phyloP scores from a whole-genome alignment of 2,329 filamentous ascomycete genomes.

The Colletotrichum echinochloae region DNA sequence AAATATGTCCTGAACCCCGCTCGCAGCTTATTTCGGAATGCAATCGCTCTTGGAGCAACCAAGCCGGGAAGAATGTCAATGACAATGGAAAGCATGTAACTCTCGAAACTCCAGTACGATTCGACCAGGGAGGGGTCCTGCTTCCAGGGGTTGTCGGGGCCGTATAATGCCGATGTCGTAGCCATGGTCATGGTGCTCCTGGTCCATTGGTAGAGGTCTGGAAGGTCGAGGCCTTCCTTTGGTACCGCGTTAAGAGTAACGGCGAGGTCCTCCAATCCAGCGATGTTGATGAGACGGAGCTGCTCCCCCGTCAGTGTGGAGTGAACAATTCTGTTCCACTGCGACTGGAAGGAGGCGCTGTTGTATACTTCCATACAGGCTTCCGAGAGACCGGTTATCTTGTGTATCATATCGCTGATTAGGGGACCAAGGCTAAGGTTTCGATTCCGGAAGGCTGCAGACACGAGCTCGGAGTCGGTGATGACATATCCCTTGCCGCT shows the following conservation, averaged over 20 bases:
- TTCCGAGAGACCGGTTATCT: conserved; percentile 47
- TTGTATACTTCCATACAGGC: conserved; percentile 45
- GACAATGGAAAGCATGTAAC: too few species aligned
- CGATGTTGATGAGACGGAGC: conserved; percentile 46
- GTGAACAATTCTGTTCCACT: conserved; percentile 44
- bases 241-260: conserved; percentile 42
- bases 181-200: conserved; percentile 52
- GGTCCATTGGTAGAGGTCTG: conserved; percentile 55
- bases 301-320: conserved; percentile 44
- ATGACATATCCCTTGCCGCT: conserved; percentile 54
- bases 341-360: not conserved
- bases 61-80: too few species aligned
- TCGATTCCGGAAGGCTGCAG: conserved; percentile 53
- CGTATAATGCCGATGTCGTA: conserved; percentile 54
- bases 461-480: conserved; percentile 53
- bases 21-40: too few species aligned
- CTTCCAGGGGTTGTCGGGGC: conserved; percentile 55
- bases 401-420: conserved; percentile 50
- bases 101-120: conserved; percentile 43
- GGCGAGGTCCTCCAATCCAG: conserved; percentile 47
- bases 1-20: too few species aligned
- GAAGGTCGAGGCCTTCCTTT: conserved; percentile 45
- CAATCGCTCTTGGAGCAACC: too few species aligned
- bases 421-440: conserved; percentile 57
- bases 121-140: conserved; percentile 44